Conservation (phyloP, 495 filamentous ascomycete species). For the Trichoderma reesei region DNA sequence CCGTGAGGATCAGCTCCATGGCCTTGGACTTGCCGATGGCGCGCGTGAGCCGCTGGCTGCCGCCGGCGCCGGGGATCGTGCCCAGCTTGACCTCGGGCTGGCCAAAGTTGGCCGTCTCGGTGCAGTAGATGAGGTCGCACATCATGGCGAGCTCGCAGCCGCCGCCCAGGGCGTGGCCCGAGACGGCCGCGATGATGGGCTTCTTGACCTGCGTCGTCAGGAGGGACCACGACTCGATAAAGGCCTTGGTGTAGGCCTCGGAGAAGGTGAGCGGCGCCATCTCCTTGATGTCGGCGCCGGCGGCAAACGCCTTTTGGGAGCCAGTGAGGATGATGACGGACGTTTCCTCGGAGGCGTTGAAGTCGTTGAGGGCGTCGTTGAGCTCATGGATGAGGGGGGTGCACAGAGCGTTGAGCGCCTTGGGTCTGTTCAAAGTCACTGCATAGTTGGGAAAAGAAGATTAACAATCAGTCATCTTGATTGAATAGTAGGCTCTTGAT, state of each 20-base stretch:
- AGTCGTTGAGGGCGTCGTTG: conserved; percentile 65
- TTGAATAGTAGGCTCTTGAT: not conserved
- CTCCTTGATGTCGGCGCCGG: conserved; percentile 97
- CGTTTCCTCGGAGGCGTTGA: conserved; percentile 60
- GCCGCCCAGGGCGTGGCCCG: conserved; percentile 87
- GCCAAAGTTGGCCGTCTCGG: conserved; percentile 71
- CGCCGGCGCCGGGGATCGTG: conserved; percentile 84
- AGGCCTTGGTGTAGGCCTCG: conserved; percentile 71
- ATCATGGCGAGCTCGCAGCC: conserved; percentile 98
- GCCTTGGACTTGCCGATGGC: conserved; percentile 83
- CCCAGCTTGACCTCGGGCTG: conserved; percentile 96
- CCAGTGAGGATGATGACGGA: conserved; percentile 81
- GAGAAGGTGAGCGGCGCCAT: conserved; percentile 87
- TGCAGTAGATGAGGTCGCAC: conserved; percentile 91
- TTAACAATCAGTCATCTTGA: not conserved
- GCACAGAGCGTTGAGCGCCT: conserved; percentile 86
- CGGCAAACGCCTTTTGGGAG: conserved; percentile 79
- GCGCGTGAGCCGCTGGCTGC: conserved; percentile 76
- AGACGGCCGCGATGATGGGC: conserved; percentile 86
- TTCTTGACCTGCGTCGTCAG: conserved; percentile 75
- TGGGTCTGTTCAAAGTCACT: conserved; percentile 95
- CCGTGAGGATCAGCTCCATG: conserved; percentile 92
- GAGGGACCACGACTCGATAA: conserved; percentile 87
- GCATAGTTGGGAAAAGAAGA: conserved; percentile 13
- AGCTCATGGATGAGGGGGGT: conserved; percentile 82